phyloP scores from a whole-genome alignment of 2,329 filamentous ascomycete genomes.

The Hypoxylon sp. region DNA sequence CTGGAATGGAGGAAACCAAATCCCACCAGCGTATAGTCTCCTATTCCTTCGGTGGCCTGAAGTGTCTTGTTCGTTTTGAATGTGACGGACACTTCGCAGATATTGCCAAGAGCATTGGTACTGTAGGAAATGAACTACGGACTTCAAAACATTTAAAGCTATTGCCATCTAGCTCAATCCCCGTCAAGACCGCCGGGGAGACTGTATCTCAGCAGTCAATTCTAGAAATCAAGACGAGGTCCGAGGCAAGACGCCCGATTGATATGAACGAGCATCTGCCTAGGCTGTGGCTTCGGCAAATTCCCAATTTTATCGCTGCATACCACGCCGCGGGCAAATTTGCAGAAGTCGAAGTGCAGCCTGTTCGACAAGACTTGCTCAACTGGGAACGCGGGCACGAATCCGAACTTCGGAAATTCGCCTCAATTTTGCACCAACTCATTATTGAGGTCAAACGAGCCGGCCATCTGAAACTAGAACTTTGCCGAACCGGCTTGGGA shows the following conservation, averaged over 20 bases:
- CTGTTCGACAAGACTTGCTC: constrained; percentile 32
- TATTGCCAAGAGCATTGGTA: constrained; percentile 5
- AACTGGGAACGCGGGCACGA: constrained; percentile 46
- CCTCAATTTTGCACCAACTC: constrained; percentile 40
- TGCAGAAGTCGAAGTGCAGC: constrained; percentile 35
- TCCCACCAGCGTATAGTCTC: constrained; percentile 49
- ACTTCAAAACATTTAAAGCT: constrained; percentile 2
- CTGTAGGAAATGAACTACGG: constrained; percentile 12
- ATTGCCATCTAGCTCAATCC: constrained; percentile 13
- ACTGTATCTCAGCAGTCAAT: constrained; percentile 42
- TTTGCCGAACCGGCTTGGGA: constrained; percentile 42
- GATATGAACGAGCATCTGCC: constrained; percentile 44
- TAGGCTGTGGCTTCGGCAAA: constrained; percentile 49
- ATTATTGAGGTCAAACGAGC: constrained; percentile 44
- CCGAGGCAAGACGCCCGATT: constrained; percentile 30
- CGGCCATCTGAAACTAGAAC: constrained; percentile 45
- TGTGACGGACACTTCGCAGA: constrained; percentile 43
- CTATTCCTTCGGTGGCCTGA: constrained; percentile 46
- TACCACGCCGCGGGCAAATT: constrained; percentile 45
- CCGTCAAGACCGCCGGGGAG: constrained; percentile 26
- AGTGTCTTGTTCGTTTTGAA: constrained; percentile 49
- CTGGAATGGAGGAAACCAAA: constrained; percentile 28
- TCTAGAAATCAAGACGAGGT: constrained; percentile 48
- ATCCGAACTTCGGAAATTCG: constrained; percentile 42
- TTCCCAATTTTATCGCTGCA: constrained; percentile 45